A percentile compares a stretch with the other conserved stretches of the same genome.
These are phyloP conservation scores for Fragaria iinumae DNA, from an alignment of 306 rosid genomes.

Conservation along the genomic window DNA sequence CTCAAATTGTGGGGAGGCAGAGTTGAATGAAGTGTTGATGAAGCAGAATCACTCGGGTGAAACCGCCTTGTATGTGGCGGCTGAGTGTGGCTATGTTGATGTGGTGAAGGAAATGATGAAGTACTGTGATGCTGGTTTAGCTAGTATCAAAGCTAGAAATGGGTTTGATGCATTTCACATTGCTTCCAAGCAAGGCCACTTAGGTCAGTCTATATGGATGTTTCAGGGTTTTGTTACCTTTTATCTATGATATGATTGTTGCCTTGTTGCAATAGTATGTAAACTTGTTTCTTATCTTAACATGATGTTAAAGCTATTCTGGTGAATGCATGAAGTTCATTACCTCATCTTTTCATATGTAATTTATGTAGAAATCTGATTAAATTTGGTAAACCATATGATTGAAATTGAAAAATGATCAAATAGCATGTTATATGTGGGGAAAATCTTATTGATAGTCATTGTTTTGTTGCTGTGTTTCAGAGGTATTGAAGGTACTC, in stretches of 20 bases:
- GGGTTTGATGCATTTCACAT: conserved; percentile 73
- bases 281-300: conserved; percentile 10
- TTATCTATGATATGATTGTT: background rate
- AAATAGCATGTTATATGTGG: background rate
- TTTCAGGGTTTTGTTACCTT: background rate
- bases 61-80: conserved; percentile 63
- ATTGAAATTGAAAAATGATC: background rate
- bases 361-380: background rate
- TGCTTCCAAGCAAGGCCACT: conserved; percentile 74
- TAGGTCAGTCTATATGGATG: conserved; percentile 44
- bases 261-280: background rate
- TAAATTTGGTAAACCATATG: background rate
- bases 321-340: background rate
- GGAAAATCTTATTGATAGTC: background rate
- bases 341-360: background rate
- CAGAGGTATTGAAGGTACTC: conserved; percentile 67
- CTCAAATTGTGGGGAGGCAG: conserved; percentile 43
- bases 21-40: conserved; percentile 51
- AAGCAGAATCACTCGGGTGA: conserved; percentile 61
- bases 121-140: conserved; percentile 49
- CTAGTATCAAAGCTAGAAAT: conserved; percentile 59
- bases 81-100: conserved; percentile 53
- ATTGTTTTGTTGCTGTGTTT: conserved; percentile 24
- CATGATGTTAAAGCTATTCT: conserved; percentile 8
- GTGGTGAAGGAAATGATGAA: conserved; percentile 53